Evolutionary conservation across 1,284 basidiomycete species (phyloP).

Genomic region (Hemileia vastatrix): DNA sequence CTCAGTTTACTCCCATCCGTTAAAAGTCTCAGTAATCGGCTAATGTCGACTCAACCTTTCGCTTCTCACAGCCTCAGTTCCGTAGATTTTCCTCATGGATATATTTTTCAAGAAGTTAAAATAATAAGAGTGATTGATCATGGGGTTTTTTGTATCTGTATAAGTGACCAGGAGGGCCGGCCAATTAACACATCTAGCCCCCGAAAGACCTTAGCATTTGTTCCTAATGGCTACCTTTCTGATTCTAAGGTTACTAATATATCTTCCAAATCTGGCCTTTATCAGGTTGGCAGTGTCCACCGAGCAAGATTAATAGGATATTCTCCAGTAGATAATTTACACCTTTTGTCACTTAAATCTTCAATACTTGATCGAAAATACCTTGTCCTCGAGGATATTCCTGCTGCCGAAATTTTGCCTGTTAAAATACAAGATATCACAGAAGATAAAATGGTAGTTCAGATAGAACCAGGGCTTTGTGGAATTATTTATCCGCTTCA

Average conservation of each 20-base stretch:
- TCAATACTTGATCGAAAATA: constrained; percentile 78
- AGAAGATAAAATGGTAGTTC: constrained; percentile 69
- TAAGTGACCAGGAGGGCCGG: constrained; percentile 53
- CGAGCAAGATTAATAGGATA: constrained; percentile 81
- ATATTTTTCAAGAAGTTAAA: constrained; percentile 14
- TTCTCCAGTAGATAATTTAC: constrained; percentile 73
- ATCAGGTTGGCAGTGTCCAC: constrained; percentile 69
- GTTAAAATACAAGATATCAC: constrained; percentile 71
- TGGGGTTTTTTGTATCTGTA: constrained; percentile 40
- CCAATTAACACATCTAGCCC: constrained; percentile 53
- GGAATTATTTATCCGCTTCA: constrained; percentile 91
- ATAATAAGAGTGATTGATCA: constrained; percentile 36
- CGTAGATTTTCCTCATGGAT: not conserved
- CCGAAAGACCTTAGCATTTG: constrained; percentile 57
- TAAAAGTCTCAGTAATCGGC: too few species aligned
- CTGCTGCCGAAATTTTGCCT: constrained; percentile 71
- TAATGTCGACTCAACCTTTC: too few species aligned
- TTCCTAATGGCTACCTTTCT: constrained; percentile 58
- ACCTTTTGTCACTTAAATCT: constrained; percentile 74
- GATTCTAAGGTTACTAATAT: constrained; percentile 48
- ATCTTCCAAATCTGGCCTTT: constrained; percentile 60
- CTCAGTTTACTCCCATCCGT: constrained; percentile 62
- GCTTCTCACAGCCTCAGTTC: too few species aligned
- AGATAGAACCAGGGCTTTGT: constrained; percentile 73
- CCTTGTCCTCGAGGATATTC: constrained; percentile 71